phyloP scores from a whole-genome alignment of 2,329 filamentous ascomycete genomes.

The Herpotrichia juniperi region DNA sequence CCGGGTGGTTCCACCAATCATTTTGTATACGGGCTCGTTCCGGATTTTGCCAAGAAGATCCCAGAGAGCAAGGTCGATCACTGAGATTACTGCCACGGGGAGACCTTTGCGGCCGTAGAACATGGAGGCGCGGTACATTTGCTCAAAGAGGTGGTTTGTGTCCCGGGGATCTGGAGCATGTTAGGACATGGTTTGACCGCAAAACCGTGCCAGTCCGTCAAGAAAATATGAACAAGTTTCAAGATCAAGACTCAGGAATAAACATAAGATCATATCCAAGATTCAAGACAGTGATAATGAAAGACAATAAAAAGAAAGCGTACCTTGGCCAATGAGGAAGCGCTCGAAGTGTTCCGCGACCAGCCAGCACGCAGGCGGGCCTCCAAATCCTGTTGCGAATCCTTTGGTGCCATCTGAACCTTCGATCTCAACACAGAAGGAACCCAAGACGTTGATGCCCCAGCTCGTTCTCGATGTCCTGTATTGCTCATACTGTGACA shows the following conservation, averaged over 20 bases:
- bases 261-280: not conserved
- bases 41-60: constrained; percentile 90
- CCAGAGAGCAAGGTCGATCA: constrained; percentile 92
- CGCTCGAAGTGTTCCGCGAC: constrained; percentile 92
- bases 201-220: not conserved
- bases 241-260: not conserved
- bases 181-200: not conserved
- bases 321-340: constrained; percentile 81
- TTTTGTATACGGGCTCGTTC: constrained; percentile 90
- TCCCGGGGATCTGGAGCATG: constrained; percentile 75
- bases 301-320: constrained; percentile 11
- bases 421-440: constrained; percentile 89
- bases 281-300: not conserved
- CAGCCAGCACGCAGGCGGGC: constrained; percentile 92
- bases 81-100: constrained; percentile 87
- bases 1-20: constrained; percentile 89
- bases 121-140: constrained; percentile 96
- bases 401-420: constrained; percentile 89
- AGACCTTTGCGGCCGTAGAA: constrained; percentile 96
- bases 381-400: constrained; percentile 92
- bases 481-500: constrained; percentile 88
- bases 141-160: constrained; percentile 90
- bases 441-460: constrained; percentile 95
- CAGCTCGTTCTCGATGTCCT: constrained; percentile 86
- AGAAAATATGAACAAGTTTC: not conserved